Evolutionary conservation across 129 eudicot species (phyloP), one percentile per base, ranked within the genome.

Genomic region (Flaveria linearis): DNA sequence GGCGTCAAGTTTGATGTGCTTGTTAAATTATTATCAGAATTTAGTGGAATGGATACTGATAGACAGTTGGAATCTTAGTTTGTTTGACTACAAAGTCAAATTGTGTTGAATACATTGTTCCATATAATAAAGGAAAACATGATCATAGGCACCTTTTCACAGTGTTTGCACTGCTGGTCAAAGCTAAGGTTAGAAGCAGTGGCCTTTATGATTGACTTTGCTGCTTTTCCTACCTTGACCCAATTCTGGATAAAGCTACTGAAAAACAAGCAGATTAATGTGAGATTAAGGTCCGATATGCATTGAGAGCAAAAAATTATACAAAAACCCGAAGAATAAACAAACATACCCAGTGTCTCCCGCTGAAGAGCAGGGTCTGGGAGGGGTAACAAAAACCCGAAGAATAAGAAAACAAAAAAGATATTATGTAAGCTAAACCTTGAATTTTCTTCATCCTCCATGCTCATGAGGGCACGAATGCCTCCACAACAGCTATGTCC

Each of bases 401-500:
- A 20, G 45, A 45, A 18, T 2, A 7, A 30, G 53, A 75, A 11
- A 23, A 66, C 42, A 2, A 56, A 72, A 55, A 78, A 63, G 69
- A 18, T 45, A 30, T 63, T 63, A 30, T 30, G 49, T 20, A 4
- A 64, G 17, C 8, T 58, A 68, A 76, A 95, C 99, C 97, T 91
- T 67, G 97, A 87, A 65, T 77, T 80, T 42, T 18, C 85, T 69
- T 87, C 91, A 45, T 95, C 99, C 55, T 82, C 80, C 96, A 89
- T 86, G 81, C 97, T 74, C 96, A 91, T 95, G 62, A 95, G 88
- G 73, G 97, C 99, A 82, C 79, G 91, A 50, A 95, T 91, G 68
- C 99, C 99, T 63, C 97, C 99, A 84, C 99, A 95, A 75, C 97
- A 84, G 78, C 96, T 95, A 83, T 91, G 99, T 71, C 99, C 99